Base-by-base conservation (phyloP, 768 basidiomycete genomes). In the Suillus placidus region DNA sequence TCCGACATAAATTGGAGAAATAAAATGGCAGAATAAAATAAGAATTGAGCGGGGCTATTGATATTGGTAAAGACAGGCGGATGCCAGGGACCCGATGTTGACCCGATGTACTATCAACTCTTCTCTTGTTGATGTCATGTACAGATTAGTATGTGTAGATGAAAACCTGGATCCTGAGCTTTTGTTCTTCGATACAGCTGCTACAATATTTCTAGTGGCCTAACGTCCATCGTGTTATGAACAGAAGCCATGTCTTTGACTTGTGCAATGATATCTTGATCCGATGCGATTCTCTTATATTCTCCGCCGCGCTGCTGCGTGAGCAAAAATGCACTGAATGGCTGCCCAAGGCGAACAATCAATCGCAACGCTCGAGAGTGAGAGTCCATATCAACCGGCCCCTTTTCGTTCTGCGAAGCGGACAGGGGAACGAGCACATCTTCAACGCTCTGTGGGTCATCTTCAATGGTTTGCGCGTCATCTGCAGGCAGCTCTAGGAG, bases 301-400 rank as follows among this genome's bases (percentile, higher is more conserved):
- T 34, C 54, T 20, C 54, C 32, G 2, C 54, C 54, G 32, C 32
- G 32, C 32, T 55, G 32, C 18, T 55, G 32, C 52, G 6, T 20
- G 1, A 55, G 18, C 32, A 55, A 55, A 9, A 55, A 55, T 20
- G 54, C 54, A 34, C 18, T 34, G 18, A 55, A 55, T 12, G 6
- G 9, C 18, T 55, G 54, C 10, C 54, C 54, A 55, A 55, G 54
- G 54, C 54, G 54, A 34, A 55, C 32, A 55, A 55, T 55, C 10
- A 55, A 55, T 20, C 54, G 54, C 54, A 55, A 34, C 2, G 18
- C 54, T 34, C 32, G 32, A 3, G 18, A 32, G 5, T 34, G 4
- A 32, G 52, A 20, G 18, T 34, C 52, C 10, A 20, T 2, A 34
- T 34, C 52, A 34, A 20, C 18, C 9, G 10, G 18, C 52, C 32